These are phyloP conservation scores for Botrytis elliptica DNA, from an alignment of 2,329 filamentous ascomycete species.

Conservation along the genomic window DNA sequence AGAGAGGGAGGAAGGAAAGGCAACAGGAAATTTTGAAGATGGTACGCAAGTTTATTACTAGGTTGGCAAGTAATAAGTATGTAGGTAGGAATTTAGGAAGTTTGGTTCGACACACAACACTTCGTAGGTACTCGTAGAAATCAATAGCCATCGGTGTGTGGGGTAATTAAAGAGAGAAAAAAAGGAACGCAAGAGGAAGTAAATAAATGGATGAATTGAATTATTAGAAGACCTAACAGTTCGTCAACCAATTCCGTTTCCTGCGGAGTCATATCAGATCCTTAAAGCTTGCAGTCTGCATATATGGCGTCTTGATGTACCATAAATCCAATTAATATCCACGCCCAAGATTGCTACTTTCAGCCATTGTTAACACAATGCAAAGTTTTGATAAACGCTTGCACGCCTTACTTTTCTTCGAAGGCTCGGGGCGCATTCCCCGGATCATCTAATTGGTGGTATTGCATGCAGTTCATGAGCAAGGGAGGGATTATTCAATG, in stretches of 20 bases:
- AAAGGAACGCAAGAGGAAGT: background rate
- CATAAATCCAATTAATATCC: background rate
- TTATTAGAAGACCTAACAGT: background rate
- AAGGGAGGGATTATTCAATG: background rate
- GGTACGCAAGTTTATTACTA: background rate
- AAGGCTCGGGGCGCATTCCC: background rate
- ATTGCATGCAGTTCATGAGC: background rate
- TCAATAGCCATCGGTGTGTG: background rate
- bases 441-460: background rate
- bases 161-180: background rate
- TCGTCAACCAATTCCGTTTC: background rate
- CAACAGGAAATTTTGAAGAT: background rate
- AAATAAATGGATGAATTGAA: background rate
- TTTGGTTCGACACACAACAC: background rate
- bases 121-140: background rate
- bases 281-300: background rate
- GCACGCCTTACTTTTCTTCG: background rate
- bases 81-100: background rate
- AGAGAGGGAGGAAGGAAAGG: background rate
- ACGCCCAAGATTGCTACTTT: background rate
- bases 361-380: background rate
- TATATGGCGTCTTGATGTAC: background rate
- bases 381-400: background rate
- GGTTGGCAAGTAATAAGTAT: background rate
- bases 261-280: background rate